Evolutionary conservation across 176 grass and related monocot species (phyloP), one percentile per base, ranked within the genome.

Genomic region (Carex myosuroides): DNA sequence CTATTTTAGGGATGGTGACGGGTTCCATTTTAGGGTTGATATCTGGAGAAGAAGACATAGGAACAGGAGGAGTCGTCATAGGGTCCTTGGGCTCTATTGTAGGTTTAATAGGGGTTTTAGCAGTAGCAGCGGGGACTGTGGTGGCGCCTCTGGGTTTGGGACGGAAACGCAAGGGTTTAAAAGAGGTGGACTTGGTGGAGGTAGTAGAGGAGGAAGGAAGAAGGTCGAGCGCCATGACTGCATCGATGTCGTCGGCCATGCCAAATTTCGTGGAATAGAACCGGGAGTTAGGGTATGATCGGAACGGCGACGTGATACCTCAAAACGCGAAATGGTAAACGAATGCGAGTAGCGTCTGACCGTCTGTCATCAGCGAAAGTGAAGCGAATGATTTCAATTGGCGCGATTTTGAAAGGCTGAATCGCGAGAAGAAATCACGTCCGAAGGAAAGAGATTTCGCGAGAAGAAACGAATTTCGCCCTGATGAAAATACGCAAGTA

Each of bases 61-160:
- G 10, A 37, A n/a, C 29, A 67, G 0, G 9, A 32, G 9, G 65
- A 48, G 13, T n/a, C 26, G 16, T 16, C 3, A 35, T 17, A 60
- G 18, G 73, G 16, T 81, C 50, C 37, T 67, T 81, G 1, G 60
- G 29, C 1, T 86, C 78, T 1, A 87, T 6, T 6, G 0, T 65
- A 8, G 82, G 41, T 6, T 64, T 44, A 9, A 85, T 56, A 35
- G 42, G 79, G 0, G 83, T 60, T 16, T 60, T 46, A 21, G 13
- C 66, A 64, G 78, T 8, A 60, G 85, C 33, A 37, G 53, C 52
- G 63, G 89, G 6, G 59, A 77, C 54, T 10, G 61, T 20, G 75
- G 64, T 44, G 79, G 32, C 88, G 60, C 92, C 92, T 90, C 87
- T 94, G 69, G 64, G 53, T 84, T 59, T 97, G 65, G 92, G 92